Evolutionary conservation across 495 filamentous ascomycete species (phyloP), one percentile per base, ranked within the genome.

Genomic region (Penicillium arizonense): DNA sequence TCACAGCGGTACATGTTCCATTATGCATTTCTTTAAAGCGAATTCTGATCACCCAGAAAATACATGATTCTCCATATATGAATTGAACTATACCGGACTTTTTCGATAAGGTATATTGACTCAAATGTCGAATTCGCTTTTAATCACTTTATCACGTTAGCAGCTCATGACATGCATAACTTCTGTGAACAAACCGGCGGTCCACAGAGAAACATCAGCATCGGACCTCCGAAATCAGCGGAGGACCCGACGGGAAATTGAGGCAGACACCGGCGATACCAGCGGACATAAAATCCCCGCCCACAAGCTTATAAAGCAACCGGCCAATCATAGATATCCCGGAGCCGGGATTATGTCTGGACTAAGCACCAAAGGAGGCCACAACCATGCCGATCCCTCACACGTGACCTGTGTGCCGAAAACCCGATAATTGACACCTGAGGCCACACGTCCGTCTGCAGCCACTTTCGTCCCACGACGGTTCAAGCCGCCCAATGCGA

Each of bases 381-480:
- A 11, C 10, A 21, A 2, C 6, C n/a, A 1, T 34, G 38, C 16
- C 47, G 47, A 50, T 50, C 47, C 4, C 2, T 7, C 1, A 8
- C 47, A 50, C 47, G 38, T 50, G 38, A 50, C 30, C 3, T 0
- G 16, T 26, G 47, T 50, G 47, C 47, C 47, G 47, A 42, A 42
- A n/a, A 50, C 37, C 47, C 47, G 47, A n/a, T 3, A 14, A 24
- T 14, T 34, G 16, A 21, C 16, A n/a, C 47, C 47, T 50, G 2
- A 50, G 47, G 47, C 34, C 21, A 9, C 24, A 37, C 30, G 6
- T 4, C 23, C 28, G 28, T 30, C 28, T 6, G 47, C 36, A 32
- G 37, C 16, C 47, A 49, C 36, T 42, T 24, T 20, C 20, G 21
- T 34, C 26, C 23, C 7, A 24, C 20, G 44, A 50, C 47, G 47